Base-by-base conservation (phyloP, 2,329 filamentous ascomycete genomes). In the Cladosporium sp. region DNA sequence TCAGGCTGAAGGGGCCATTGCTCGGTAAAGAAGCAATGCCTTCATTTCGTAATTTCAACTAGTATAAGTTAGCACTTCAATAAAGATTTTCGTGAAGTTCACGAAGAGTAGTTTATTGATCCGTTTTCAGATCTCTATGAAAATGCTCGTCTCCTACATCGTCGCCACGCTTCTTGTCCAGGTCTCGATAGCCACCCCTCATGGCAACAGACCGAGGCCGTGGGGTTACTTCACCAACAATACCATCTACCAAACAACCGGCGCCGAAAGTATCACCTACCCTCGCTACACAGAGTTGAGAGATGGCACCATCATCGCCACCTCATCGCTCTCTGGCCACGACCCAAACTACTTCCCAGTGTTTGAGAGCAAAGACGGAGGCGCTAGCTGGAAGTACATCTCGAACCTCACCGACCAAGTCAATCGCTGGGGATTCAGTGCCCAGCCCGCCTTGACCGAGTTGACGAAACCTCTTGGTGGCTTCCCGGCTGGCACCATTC, bases 361-460 rank as follows among this genome's bases (percentile, higher is more conserved):
- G 39, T 54, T 54, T 47, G 51, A 56, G 32, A 49, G 43, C 47
- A 56, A 45, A 17, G 51, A 56, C 34, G 47, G 43, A 5, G 54
- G 54, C 38, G 51, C 51, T 13, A 44, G 9, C 43, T 56, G 54
- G 54, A 51, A 27, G 13, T 51, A 54, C 47, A 49, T 56, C 47
- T 54, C 51, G 13, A 56, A 56, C 40, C 20, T 55, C 15, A 55
- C 50, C 5, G 53, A 55, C 17, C 53, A 55, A 18, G 53, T 55
- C 44, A 55, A 55, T 39, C 50, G 53, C 2, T 48, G 43, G 47
- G 53, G 53, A 5, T 53, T 55, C 44, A 52, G 37, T 32, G 53
- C 53, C 6, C 53, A 55, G 53, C 53, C 53, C 8, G 53, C 53
- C 29, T 27, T 55, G 30, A 37, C 41, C 3, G 50, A 52, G 22